Evolutionary conservation across 176 grass and related monocot species (phyloP), one percentile per base, ranked within the genome.

Genomic region (Eremochloa ophiuroides): DNA sequence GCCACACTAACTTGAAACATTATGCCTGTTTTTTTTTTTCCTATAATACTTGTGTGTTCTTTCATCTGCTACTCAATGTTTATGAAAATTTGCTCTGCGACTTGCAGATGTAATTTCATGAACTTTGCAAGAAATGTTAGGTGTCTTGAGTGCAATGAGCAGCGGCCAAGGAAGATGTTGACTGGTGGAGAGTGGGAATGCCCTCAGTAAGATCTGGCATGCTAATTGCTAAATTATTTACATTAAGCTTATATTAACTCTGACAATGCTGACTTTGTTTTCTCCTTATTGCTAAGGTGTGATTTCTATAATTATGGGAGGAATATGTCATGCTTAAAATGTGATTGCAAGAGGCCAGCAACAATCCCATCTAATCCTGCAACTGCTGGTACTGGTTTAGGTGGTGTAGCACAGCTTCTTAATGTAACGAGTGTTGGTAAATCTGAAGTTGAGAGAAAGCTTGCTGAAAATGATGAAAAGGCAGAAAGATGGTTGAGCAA

Each of bases 161-260:
- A 74, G 59, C 76, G 89, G 25, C 90, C 90, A 87, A 99, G 91
- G 44, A 95, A 88, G 82, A 76, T 86, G 40, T 74, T 93, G 74
- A 89, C 85, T 75, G 93, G 92, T 78, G 85, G 84, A 91, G 93
- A 99, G 75, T 99, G 96, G 96, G 96, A 91, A 82, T 99, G 96
- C 72, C 93, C 93, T 76, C 93, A 95, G 96, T 99, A 95, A 95
- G 86, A 72, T 80, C 50, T 79, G 46, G 66, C 25, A 62, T 82
- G 29, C 50, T 70, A 34, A 15, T 25, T 66, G 18, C 60, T 55
- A 84, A 53, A 5, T 38, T 68, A 48, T 73, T 27, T 56, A 29
- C 77, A 33, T 43, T 18, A 66, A 35, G 4, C 59, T 53, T 51
- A 44, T 55, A 74, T 53, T 53, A 53, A 26, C 30, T 75, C 61